Base-by-base conservation (phyloP, 169 alveolate species). In the Plasmodium relictum region DNA sequence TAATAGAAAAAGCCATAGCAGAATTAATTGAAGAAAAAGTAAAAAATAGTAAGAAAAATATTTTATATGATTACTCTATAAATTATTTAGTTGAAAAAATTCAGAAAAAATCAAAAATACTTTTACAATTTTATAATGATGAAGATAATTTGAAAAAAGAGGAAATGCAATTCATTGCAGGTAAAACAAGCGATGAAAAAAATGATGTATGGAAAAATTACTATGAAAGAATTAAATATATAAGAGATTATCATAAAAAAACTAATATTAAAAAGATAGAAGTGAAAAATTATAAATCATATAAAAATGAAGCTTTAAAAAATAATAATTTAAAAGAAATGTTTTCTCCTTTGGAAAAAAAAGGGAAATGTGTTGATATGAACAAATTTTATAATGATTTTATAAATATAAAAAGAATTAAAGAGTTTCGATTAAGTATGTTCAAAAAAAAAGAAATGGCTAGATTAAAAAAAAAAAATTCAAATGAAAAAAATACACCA, bases 321-420 rank as follows among this genome's bases (percentile, higher is more conserved):
- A 74, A 74, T 16, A 93, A 89, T 3, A 85, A 92, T 20, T 74
- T 95, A 10, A 93, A 92, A 68, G 73, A 76, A 48, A 70, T 89
- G 10, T 95, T 95, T 63, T 88, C 93, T 31, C 96, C 96, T 20
- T 94, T 95, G 54, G 97, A 95, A 59, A 95, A 93, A 74, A 86
- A 89, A 63, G 97, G 97, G 6, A 92, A 88, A 48, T 92, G 95
- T 26, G 66, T 95, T 5, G 94, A 89, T 65, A 58, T 95, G 88
- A 92, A 91, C 31, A 94, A 92, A 26, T 92, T 78, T 71, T 95
- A 94, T 62, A 72, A 76, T 45, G 88, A 92, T 37, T 95, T 88
- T 63, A 88, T 95, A n/a, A 95, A 95, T 68, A 88, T 95, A 7
- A 93, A 92, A 68, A 94, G 92, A 41, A 68, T 95, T 69, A 92